A percentile compares a stretch with the other conserved stretches of the same genome.
phyloP scores from a whole-genome alignment of 192 early-diverging fungal genomes.

The Coemansia javaensis region DNA sequence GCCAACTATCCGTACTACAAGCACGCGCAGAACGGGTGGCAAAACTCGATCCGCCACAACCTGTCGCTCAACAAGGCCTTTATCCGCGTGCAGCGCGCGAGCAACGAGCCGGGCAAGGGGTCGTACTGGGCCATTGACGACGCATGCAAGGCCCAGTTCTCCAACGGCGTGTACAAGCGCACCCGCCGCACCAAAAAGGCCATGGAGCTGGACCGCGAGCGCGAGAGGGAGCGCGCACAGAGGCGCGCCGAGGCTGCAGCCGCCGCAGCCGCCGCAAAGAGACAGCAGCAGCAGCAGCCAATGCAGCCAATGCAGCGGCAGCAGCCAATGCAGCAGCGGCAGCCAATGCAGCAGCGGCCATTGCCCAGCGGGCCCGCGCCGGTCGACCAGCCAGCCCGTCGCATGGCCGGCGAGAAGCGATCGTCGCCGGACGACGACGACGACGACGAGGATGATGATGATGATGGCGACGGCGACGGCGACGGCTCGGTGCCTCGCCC shows the following conservation, averaged over 20 bases:
- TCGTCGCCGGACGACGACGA: conserved; percentile 23
- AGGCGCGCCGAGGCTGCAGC: not conserved
- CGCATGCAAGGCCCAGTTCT: conserved; percentile 59
- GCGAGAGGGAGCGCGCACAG: conserved; percentile 1
- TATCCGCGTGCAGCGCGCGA: conserved; percentile 78
- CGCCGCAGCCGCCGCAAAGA: no score
- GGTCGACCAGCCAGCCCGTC: not conserved
- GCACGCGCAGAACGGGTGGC: conserved; percentile 85
- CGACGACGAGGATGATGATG: conserved; percentile 11
- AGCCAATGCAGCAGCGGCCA: no score
- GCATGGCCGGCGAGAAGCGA: conserved; percentile 30
- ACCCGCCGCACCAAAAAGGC: conserved; percentile 53
- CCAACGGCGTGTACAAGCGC: conserved; percentile 68
- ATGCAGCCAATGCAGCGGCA: not conserved
- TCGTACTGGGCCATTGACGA: conserved; percentile 91
- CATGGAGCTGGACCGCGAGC: conserved; percentile 45
- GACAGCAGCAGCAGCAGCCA: no score
- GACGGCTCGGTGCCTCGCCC: not conserved
- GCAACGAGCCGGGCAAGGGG: conserved; percentile 87
- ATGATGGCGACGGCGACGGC: conserved; percentile 3
- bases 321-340: not conserved
- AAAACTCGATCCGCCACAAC: conserved; percentile 97
- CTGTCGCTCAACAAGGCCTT: conserved; percentile 93
- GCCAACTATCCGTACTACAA: conserved; percentile 83
- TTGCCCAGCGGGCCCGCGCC: no score